phyloP scores from a whole-genome alignment of 495 filamentous ascomycete species.

The Staphylotrichum longicolle region DNA sequence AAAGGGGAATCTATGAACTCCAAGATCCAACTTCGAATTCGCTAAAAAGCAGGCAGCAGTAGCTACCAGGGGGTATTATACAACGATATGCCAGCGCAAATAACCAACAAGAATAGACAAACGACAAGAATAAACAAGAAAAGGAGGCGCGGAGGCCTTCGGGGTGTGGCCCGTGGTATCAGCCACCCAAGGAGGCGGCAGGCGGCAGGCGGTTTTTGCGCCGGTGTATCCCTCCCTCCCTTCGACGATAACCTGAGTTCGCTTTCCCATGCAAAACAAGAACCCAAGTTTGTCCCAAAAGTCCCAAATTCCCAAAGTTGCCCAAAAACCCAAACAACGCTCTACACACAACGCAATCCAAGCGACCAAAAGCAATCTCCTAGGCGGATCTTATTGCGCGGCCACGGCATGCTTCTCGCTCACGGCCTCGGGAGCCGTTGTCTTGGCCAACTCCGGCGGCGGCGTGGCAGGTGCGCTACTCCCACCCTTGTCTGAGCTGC shows the following conservation, averaged over 20 bases:
- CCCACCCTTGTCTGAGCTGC: not conserved
- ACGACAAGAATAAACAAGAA: constrained; percentile 13
- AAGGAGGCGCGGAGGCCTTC: too few species aligned
- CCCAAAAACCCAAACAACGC: not conserved
- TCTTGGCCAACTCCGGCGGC: constrained; percentile 2
- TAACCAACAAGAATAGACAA: constrained; percentile 2
- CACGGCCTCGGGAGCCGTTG: not conserved
- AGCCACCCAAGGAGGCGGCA: too few species aligned
- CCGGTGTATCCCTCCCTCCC: not conserved
- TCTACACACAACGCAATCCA: not conserved
- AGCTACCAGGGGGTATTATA: constrained; percentile 36
- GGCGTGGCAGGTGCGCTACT: constrained; percentile 20
- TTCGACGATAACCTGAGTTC: not conserved
- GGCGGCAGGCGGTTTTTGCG: not conserved
- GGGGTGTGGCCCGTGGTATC: too few species aligned
- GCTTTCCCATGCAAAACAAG: constrained; percentile 6
- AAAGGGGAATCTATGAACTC: too few species aligned
- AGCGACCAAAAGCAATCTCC: not conserved
- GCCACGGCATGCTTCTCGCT: not conserved
- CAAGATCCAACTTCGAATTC: constrained; percentile 16
- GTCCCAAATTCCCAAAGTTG: not conserved
- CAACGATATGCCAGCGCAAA: constrained; percentile 29
- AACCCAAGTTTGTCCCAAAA: not conserved
- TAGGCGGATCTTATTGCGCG: not conserved
- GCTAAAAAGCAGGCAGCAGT: constrained; percentile 8